Evolutionary conservation across 176 grass and related monocot genomes (phyloP), one percentile per base, ranked within the genome.

Genomic region (Triticum dicoccoides): DNA sequence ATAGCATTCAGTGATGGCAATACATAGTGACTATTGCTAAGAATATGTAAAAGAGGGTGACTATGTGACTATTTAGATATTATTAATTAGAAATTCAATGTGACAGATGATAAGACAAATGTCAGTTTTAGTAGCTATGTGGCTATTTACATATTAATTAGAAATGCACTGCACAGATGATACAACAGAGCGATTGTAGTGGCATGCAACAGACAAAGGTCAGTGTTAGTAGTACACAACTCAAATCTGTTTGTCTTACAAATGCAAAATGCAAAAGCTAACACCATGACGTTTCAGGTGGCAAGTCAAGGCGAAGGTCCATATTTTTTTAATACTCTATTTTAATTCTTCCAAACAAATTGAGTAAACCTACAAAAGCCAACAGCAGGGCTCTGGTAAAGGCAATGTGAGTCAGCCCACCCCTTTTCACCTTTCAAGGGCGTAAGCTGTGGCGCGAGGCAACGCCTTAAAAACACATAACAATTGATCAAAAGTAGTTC

Each of bases 251-350:
- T 84, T 61, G 24, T 23, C 47, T 38, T 59, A 10, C 49, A 83
- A 61, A 41, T 61, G 68, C 41, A 61, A 30, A 61, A 73, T 44
- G 69, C 69, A 59, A 74, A 72, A 83, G n/a, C 34, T 61, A 73
- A 39, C 9, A 41, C 13, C 71, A 21, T 58, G 54, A 8, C 6
- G 18, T 20, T 58, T 21, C 54, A 58, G 54, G 54, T 6, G 18
- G 18, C 2, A 56, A 20, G 52, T 56, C 52, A 56, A 58, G 18
- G 18, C 5, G 18, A 58, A 58, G 17, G 54, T 58, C 18, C 54
- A 58, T 73, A 54, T 14, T n/a, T 47, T 73, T 73, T 65, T 39
- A 58, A 21, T 18, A 6, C 54, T 58, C 5, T 21, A 58, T 21
- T 8, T 58, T 21, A 20, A 21, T 58, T 58, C 54, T 21, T 58